Evolutionary conservation across 768 basidiomycete species (phyloP).

Genomic region (Hygrocybe coccinea): DNA sequence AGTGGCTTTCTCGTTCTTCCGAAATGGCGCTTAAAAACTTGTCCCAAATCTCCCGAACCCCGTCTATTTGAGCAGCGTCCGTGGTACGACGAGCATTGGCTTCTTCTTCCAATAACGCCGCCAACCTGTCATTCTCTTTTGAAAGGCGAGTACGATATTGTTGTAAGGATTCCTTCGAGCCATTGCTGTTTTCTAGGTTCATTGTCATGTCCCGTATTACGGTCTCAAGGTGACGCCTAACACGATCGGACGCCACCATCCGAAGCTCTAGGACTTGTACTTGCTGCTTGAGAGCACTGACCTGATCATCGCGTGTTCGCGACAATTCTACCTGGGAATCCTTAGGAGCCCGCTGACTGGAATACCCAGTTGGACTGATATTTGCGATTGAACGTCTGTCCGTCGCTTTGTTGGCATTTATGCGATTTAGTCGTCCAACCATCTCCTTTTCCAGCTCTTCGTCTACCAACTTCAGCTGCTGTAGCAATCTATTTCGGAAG

Average conservation of each 20-base stretch:
- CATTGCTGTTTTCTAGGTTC: constrained; percentile 60
- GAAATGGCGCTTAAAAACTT: constrained; percentile 58
- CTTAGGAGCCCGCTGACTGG: constrained; percentile 34
- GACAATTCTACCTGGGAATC: constrained; percentile 32
- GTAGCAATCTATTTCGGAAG: constrained; percentile 58
- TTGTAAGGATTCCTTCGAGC: constrained; percentile 59
- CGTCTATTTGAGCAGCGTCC: constrained; percentile 58
- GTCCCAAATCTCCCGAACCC: constrained; percentile 60
- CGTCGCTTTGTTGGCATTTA: constrained; percentile 31
- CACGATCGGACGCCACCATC: constrained; percentile 63
- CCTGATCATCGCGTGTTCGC: constrained; percentile 42
- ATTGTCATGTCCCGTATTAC: constrained; percentile 55
- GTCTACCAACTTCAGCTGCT: constrained; percentile 59
- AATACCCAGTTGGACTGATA: constrained; percentile 37
- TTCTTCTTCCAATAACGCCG: constrained; percentile 57
- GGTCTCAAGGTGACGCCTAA: constrained; percentile 58
- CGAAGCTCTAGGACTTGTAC: constrained; percentile 64
- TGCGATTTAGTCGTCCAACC: constrained; percentile 32
- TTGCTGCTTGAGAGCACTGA: constrained; percentile 53
- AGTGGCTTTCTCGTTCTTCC: constrained; percentile 57
- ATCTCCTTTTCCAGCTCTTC: constrained; percentile 53
- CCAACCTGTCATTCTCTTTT: constrained; percentile 52
- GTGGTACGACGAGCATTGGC: constrained; percentile 56
- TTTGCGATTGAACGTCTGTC: constrained; percentile 40
- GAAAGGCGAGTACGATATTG: constrained; percentile 51